These are phyloP conservation scores for Ustilago tritici DNA, from an alignment of 1,284 basidiomycete genomes.

Conservation along the genomic window DNA sequence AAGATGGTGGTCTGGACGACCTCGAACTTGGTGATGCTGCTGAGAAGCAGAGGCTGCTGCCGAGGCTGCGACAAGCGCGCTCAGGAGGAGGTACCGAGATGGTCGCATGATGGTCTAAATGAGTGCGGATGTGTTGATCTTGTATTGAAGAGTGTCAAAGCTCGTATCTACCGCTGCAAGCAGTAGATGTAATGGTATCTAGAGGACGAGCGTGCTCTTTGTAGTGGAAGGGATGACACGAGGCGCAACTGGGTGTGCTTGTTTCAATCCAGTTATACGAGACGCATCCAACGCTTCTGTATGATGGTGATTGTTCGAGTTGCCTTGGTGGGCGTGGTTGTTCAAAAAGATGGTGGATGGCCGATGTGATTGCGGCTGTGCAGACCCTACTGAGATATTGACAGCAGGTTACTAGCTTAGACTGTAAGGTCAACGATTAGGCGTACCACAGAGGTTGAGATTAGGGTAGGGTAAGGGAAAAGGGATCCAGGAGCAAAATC, in stretches of 20 bases:
- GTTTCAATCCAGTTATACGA: background rate
- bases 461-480: conserved; percentile 1
- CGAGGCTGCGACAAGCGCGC: conserved; percentile 34
- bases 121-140: too few species aligned
- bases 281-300: background rate
- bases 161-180: too few species aligned
- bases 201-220: too few species aligned
- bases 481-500: background rate
- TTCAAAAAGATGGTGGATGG: background rate
- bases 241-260: too few species aligned
- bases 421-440: background rate
- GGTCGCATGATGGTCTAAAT: conserved; percentile 23
- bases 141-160: too few species aligned
- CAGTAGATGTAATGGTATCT: too few species aligned
- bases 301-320: background rate
- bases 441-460: background rate
- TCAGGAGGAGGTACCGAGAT: conserved; percentile 25
- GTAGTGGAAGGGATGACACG: too few species aligned
- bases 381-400: background rate
- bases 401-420: background rate
- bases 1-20: conserved; percentile 29
- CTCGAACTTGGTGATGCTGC: conserved; percentile 29
- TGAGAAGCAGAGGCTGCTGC: conserved; percentile 24
- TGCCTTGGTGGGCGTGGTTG: background rate
- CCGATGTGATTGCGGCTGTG: background rate